Evolutionary conservation across 176 grass and related monocot genomes (phyloP).

Genomic region (Puya raimondii): DNA sequence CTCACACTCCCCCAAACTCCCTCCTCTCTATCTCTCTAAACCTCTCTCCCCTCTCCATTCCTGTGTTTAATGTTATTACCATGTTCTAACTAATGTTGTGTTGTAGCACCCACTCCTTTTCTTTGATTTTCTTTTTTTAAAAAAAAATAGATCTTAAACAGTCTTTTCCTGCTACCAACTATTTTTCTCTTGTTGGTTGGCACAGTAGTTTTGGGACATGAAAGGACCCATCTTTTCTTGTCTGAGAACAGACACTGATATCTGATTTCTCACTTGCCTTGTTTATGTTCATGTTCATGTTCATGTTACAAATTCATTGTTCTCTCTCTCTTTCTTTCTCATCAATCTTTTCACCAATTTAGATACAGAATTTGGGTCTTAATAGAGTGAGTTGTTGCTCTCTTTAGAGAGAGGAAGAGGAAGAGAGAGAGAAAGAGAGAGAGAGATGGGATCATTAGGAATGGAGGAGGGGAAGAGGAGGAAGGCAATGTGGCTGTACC

Average conservation of each 20-base stretch:
- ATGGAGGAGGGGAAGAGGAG: slow-evolving; percentile 42
- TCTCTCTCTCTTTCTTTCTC: background rate
- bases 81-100: background rate
- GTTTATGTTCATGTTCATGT: background rate
- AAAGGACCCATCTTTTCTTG: slow-evolving; percentile 57
- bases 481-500: slow-evolving; percentile 97
- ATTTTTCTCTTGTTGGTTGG: slow-evolving; percentile 19
- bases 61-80: background rate
- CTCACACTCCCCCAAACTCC: slow-evolving; percentile 36
- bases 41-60: background rate
- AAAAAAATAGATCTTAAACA: slow-evolving; percentile 1
- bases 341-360: slow-evolving; percentile 41
- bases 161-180: background rate
- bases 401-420: background rate
- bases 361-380: slow-evolving; percentile 24
- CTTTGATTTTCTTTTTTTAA: background rate
- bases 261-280: slow-evolving; percentile 44
- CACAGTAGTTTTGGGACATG: slow-evolving; percentile 34
- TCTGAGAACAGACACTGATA: slow-evolving; percentile 35
- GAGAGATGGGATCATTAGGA: slow-evolving; percentile 11
- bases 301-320: no score
- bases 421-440: background rate
- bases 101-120: no score
- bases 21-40: background rate
- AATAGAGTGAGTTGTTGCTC: background rate